Conservation (phyloP, 306 rosid species). For the Dryas alaskensis region DNA sequence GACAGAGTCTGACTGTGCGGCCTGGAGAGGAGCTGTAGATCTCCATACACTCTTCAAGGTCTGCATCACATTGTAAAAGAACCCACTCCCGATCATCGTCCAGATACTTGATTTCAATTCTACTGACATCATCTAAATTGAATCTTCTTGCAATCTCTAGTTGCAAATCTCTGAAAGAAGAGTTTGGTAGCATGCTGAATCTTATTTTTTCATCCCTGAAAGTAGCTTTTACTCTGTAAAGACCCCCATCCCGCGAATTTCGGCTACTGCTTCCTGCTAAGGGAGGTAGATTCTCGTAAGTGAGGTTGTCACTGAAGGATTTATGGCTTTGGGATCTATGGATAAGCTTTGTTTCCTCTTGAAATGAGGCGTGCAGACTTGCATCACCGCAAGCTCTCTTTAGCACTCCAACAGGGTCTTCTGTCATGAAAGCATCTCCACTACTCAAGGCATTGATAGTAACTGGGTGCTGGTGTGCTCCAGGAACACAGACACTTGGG, state of each 20-base stretch:
- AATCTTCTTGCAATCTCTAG: conserved; percentile 53
- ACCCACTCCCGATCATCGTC: conserved; percentile 59
- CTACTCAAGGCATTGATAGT: conserved; percentile 19
- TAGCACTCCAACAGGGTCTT: conserved; percentile 26
- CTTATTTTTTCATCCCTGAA: conserved; percentile 50
- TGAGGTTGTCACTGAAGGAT: conserved; percentile 20
- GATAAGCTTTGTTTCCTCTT: conserved; percentile 36
- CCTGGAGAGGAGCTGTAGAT: conserved; percentile 43
- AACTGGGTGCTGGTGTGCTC: conserved; percentile 20
- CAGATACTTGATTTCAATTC: conserved; percentile 41
- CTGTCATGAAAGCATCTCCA: conserved; percentile 32
- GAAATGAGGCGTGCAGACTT: conserved; percentile 19
- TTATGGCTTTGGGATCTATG: conserved; percentile 22
- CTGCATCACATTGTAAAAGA: conserved; percentile 49
- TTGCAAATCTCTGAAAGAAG: conserved; percentile 45
- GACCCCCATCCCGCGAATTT: conserved; percentile 18
- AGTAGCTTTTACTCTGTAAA: conserved; percentile 52
- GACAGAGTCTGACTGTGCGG: conserved; percentile 48
- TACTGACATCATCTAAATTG: conserved; percentile 41
- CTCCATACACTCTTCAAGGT: conserved; percentile 58
- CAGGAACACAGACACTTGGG: conserved; percentile 15
- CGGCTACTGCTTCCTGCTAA: conserved; percentile 17
- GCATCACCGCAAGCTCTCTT: conserved; percentile 28
- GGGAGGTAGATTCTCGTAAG: conserved; percentile 24
- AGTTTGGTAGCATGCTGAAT: conserved; percentile 44